Conservation (phyloP, 164 flowering plant genomes). For the Piper longum region DNA sequence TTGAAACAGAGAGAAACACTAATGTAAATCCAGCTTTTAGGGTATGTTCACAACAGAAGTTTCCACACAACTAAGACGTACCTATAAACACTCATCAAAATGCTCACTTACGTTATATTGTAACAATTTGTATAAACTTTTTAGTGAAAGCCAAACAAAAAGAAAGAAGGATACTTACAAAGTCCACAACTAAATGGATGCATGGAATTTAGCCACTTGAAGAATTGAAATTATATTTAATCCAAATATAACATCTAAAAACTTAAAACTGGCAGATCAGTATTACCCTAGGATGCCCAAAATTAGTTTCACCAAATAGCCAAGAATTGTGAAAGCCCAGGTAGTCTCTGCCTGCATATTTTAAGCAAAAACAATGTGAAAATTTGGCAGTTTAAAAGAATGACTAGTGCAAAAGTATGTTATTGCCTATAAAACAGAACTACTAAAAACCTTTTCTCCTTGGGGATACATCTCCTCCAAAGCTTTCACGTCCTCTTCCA, state of each 20-base stretch:
- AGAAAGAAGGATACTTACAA: no score
- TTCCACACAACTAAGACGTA: no score
- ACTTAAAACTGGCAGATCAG: not conserved
- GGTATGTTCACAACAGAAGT: no score
- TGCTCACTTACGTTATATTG: no score
- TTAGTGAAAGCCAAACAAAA: no score
- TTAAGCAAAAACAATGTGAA: constrained; percentile 3
- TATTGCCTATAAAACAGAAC: not conserved
- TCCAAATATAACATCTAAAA: no score
- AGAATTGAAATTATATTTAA: no score
- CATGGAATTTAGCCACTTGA: not conserved
- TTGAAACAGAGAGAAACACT: no score
- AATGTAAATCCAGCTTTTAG: no score
- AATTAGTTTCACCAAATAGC: constrained; percentile 80
- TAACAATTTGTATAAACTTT: no score
- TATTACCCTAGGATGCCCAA: constrained; percentile 73
- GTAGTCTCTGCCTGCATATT: constrained; percentile 75
- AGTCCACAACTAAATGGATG: no score
- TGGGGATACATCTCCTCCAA: constrained; percentile 98
- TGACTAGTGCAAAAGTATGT: not conserved
- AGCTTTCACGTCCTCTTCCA: constrained; percentile 92
- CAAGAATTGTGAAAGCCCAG: constrained; percentile 97
- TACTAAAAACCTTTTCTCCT: constrained; percentile 70
- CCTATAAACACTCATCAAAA: no score
- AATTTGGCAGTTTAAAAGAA: not conserved